phyloP scores from a whole-genome alignment of 1,139 yeast species.

The Kurtzmaniella quercitrusa region DNA sequence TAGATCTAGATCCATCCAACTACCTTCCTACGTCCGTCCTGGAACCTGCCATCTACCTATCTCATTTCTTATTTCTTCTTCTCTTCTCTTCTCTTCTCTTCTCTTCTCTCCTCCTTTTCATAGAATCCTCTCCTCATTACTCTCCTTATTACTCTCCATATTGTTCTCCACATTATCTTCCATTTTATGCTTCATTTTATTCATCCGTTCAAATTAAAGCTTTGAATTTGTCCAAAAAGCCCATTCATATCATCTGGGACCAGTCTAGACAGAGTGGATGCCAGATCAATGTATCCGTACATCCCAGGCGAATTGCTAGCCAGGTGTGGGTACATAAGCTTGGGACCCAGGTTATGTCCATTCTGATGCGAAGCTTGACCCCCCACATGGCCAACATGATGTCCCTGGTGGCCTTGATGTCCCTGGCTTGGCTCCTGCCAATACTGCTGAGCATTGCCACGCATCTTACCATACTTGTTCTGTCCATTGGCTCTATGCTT shows the following conservation, averaged over 20 bases:
- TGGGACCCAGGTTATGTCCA: constrained; percentile 9
- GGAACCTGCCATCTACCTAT: too few species aligned
- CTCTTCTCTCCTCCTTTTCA: neutral
- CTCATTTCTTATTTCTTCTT: too few species aligned
- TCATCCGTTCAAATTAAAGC: constrained; percentile 6
- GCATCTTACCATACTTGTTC: constrained; percentile 1
- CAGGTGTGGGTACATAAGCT: constrained; percentile 16
- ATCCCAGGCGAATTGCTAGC: constrained; percentile 23
- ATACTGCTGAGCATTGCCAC: constrained; percentile 5
- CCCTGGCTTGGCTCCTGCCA: constrained; percentile 7
- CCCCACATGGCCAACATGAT: constrained; percentile 4
- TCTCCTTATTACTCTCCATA: neutral
- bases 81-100: too few species aligned
- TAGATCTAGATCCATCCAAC: too few species aligned
- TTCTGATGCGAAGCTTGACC: too few species aligned
- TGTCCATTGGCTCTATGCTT: neutral
- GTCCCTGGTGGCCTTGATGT: neutral
- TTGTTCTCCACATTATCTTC: neutral
- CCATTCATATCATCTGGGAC: constrained; percentile 5
- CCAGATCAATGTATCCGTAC: constrained; percentile 13
- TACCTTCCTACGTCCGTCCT: too few species aligned
- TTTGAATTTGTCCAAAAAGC: constrained; percentile 5
- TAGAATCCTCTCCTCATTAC: neutral
- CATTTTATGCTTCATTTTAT: constrained; percentile 1
- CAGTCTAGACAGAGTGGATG: constrained; percentile 3